phyloP scores from a whole-genome alignment of 2,329 filamentous ascomycete species.

The Alternaria longipes region DNA sequence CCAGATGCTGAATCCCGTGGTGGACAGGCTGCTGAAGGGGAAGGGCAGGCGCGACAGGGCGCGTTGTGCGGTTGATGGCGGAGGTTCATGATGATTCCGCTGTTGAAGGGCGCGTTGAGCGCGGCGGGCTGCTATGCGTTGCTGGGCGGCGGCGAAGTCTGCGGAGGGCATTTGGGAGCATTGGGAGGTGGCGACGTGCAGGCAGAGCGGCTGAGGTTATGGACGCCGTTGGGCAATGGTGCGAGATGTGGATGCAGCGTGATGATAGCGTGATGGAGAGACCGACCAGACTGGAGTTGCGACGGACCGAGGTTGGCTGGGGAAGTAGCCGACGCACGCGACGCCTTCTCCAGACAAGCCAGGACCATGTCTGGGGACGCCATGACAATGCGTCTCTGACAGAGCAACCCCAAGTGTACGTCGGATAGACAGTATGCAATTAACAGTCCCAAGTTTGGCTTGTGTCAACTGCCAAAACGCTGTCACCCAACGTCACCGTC shows the following conservation, averaged over 20 bases:
- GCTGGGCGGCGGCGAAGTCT: slow-evolving; percentile 88
- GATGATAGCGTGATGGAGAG: slow-evolving; percentile 33
- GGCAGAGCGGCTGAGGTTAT: slow-evolving; percentile 10
- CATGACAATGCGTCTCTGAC: background rate
- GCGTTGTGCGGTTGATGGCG: slow-evolving; percentile 51
- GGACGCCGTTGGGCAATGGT: slow-evolving; percentile 5
- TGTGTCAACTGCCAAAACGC: background rate
- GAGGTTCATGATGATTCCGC: slow-evolving; percentile 59
- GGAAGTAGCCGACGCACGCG: slow-evolving; percentile 9
- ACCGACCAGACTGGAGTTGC: slow-evolving; percentile 6
- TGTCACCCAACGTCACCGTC: slow-evolving; percentile 1
- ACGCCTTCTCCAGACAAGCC: slow-evolving; percentile 5
- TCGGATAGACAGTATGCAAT: background rate
- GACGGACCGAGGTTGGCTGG: slow-evolving; percentile 42
- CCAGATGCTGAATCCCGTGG: slow-evolving; percentile 67
- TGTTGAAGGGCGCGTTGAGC: slow-evolving; percentile 75
- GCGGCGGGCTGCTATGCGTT: slow-evolving; percentile 83
- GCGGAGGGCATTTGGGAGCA: slow-evolving; percentile 54
- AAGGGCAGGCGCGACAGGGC: slow-evolving; percentile 54
- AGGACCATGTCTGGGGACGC: background rate
- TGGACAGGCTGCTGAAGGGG: slow-evolving; percentile 68
- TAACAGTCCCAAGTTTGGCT: background rate
- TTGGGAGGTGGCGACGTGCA: slow-evolving; percentile 18
- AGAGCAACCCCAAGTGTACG: background rate
- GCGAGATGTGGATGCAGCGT: slow-evolving; percentile 13